Conservation (phyloP, 306 rosid species). For the Cicer chorassanicum region DNA sequence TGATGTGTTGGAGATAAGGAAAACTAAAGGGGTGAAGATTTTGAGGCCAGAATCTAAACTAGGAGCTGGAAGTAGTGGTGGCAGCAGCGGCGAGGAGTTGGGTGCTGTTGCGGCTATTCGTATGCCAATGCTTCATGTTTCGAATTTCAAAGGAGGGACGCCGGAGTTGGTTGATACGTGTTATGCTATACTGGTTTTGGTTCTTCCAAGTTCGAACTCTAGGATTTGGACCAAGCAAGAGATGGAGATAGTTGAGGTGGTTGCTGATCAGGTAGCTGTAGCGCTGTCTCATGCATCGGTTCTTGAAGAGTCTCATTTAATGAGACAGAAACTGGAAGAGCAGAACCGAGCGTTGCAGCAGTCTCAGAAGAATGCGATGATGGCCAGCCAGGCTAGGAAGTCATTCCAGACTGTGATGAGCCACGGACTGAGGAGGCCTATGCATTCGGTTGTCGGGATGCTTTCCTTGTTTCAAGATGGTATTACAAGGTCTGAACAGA, state of each 20-base stretch:
- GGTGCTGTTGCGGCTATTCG: slow-evolving; percentile 79
- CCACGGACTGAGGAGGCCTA: slow-evolving; percentile 79
- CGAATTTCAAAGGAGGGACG: slow-evolving; percentile 83
- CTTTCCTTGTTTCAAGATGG: slow-evolving; percentile 65
- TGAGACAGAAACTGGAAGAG: slow-evolving; percentile 76
- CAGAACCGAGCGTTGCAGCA: slow-evolving; percentile 73
- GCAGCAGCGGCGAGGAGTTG: slow-evolving; percentile 49
- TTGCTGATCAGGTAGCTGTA: slow-evolving; percentile 92
- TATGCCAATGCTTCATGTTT: slow-evolving; percentile 79
- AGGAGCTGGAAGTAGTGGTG: slow-evolving; percentile 68
- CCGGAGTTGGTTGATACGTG: slow-evolving; percentile 71
- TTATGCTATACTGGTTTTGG: slow-evolving; percentile 77
- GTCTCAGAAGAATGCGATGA: slow-evolving; percentile 72
- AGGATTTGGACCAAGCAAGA: slow-evolving; percentile 66
- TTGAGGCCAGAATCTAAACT: slow-evolving; percentile 68
- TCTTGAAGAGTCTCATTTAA: slow-evolving; percentile 86
- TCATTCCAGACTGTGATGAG: slow-evolving; percentile 82
- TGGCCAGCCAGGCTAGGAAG: slow-evolving; percentile 84
- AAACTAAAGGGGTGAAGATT: slow-evolving; percentile 62
- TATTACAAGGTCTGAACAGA: slow-evolving; percentile 54
- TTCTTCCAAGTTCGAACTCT: slow-evolving; percentile 57
- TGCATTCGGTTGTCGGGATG: slow-evolving; percentile 75
- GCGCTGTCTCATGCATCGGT: slow-evolving; percentile 86
- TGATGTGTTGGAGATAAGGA: slow-evolving; percentile 64
- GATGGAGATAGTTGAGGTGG: slow-evolving; percentile 78